Conservation (phyloP, 805 yeast species). For the Cyberlindnera nakhonratchasimensis region DNA sequence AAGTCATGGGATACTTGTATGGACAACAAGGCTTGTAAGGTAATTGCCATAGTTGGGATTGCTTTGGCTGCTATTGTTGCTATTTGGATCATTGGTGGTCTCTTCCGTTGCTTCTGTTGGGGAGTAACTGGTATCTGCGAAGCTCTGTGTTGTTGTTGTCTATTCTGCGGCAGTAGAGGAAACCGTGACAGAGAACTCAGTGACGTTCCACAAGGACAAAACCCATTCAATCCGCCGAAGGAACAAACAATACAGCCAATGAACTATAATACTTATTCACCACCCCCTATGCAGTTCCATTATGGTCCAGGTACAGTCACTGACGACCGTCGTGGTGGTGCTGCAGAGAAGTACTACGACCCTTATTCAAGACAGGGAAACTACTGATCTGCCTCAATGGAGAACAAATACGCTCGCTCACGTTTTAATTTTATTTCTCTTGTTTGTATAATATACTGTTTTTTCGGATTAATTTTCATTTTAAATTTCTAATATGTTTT, state of each 20-base stretch:
- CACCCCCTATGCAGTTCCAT: constrained; percentile 10
- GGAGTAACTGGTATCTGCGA: constrained; percentile 50
- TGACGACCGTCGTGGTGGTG: constrained; percentile 12
- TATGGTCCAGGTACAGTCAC: constrained; percentile 21
- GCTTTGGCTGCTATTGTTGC: constrained; percentile 50
- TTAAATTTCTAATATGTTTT: not conserved
- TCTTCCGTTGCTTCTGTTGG: constrained; percentile 55
- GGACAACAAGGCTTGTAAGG: constrained; percentile 72
- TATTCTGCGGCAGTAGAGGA: constrained; percentile 24
- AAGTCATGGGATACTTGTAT: constrained; percentile 74
- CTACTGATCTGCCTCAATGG: not conserved
- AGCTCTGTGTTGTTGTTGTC: constrained; percentile 52
- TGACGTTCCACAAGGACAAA: constrained; percentile 10
- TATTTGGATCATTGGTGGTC: constrained; percentile 53
- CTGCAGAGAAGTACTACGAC: constrained; percentile 11
- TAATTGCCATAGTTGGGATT: constrained; percentile 72
- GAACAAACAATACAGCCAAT: constrained; percentile 9
- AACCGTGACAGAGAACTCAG: constrained; percentile 6
- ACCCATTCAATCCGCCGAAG: constrained; percentile 19
- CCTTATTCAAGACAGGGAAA: constrained; percentile 3
- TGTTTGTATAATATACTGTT: not conserved
- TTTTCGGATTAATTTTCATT: not conserved
- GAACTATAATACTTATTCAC: constrained; percentile 6
- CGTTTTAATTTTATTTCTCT: not conserved
- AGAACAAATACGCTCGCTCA: constrained; percentile 2